A percentile compares a stretch with the other conserved stretches of the same genome.
Evolutionary conservation across 805 yeast genomes (phyloP).

Genomic region (Jamesozyma gamospora): DNA sequence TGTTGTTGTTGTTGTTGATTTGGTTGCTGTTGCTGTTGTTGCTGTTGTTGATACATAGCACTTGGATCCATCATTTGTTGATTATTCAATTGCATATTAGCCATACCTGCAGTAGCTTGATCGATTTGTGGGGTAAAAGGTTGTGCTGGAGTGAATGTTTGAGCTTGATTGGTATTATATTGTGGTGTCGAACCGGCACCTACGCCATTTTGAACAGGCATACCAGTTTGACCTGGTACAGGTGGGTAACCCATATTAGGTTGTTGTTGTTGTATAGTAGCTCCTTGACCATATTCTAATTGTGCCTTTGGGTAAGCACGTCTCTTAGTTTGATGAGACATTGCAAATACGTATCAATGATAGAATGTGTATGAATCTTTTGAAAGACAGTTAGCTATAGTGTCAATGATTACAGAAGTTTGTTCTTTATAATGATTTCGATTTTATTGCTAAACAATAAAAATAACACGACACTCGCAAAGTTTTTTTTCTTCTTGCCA

Average conservation of each 20-base stretch:
- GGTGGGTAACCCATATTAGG: background rate
- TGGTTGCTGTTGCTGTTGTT: conserved; percentile 13
- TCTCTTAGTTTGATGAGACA: conserved; percentile 27
- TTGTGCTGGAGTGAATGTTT: conserved; percentile 22
- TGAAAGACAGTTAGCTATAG: no score
- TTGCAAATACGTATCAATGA: no score
- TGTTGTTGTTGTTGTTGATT: conserved; percentile 2
- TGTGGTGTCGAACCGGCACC: background rate
- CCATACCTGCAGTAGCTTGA: conserved; percentile 26
- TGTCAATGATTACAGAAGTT: no score
- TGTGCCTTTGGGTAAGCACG: conserved; percentile 43
- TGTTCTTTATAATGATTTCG: no score
- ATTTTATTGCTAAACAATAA: no score
- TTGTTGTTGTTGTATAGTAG: background rate
- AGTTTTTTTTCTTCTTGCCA: no score
- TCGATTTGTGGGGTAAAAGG: conserved; percentile 25
- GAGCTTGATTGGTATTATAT: background rate
- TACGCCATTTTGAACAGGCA: background rate
- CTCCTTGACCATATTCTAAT: background rate
- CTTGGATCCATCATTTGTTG: conserved; percentile 25
- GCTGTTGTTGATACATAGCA: conserved; percentile 17
- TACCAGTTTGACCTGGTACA: background rate
- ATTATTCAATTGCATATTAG: conserved; percentile 28
- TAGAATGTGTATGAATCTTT: no score
- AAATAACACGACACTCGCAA: no score